Conservation (phyloP, 2,329 filamentous ascomycete species). For the Ophiostoma populinum region DNA sequence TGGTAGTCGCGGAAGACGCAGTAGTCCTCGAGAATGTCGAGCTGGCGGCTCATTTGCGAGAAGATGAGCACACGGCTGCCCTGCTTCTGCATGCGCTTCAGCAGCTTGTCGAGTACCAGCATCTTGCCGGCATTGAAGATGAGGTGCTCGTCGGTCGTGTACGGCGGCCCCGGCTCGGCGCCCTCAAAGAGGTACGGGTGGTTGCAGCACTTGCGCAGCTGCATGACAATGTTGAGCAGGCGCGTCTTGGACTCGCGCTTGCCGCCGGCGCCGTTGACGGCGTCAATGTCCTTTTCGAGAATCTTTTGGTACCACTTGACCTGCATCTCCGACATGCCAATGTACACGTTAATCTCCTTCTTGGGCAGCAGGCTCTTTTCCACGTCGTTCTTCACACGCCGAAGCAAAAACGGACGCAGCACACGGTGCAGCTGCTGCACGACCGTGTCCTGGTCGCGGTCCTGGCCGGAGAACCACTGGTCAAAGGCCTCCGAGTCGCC, state of each 20-base stretch:
- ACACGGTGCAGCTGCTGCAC: conserved; percentile 92
- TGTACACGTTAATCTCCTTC: conserved; percentile 92
- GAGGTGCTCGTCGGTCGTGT: conserved; percentile 94
- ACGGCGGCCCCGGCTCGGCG: conserved; percentile 89
- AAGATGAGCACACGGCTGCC: conserved; percentile 96
- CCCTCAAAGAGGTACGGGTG: conserved; percentile 97
- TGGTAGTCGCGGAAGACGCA: conserved; percentile 90
- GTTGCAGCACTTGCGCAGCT: conserved; percentile 96
- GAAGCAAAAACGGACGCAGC: conserved; percentile 78
- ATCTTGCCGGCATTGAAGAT: conserved; percentile 92
- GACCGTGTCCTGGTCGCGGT: conserved; percentile 81
- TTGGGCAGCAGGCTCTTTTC: conserved; percentile 96
- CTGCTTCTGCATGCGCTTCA: conserved; percentile 66
- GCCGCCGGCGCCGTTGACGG: conserved; percentile 87
- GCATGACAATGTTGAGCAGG: conserved; percentile 97
- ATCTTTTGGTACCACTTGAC: conserved; percentile 99
- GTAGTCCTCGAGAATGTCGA: conserved; percentile 96
- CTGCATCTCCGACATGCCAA: conserved; percentile 99
- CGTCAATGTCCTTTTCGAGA: conserved; percentile 95
- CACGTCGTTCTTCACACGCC: conserved; percentile 92
- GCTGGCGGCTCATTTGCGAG: conserved; percentile 93
- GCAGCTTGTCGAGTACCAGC: conserved; percentile 84
- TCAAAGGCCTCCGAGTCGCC: conserved; percentile 94
- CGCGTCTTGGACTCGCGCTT: conserved; percentile 97
- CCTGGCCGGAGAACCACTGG: conserved; percentile 89